Percentiles rank a stretch among this genome's conserved stretches.
These are phyloP conservation scores for Acacia acuminata DNA, from an alignment of 306 rosid genomes.

Conservation along the genomic window DNA sequence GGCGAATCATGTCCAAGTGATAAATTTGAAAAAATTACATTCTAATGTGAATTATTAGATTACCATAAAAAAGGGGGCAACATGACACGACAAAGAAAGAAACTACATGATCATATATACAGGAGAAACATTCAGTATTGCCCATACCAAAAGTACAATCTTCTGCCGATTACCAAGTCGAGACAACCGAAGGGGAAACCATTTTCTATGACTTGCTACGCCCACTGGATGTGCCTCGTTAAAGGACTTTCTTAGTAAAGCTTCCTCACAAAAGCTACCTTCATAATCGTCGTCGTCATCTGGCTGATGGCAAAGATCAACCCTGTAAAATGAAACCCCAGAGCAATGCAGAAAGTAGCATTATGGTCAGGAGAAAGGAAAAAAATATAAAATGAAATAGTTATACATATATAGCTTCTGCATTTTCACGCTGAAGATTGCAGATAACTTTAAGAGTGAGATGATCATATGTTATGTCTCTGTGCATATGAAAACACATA, in stretches of 20 bases:
- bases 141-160: conserved; percentile 74
- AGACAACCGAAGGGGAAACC: conserved; percentile 68
- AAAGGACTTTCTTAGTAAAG: conserved; percentile 66
- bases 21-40: conserved; percentile 24
- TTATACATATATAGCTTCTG: conserved; percentile 14
- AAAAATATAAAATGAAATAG: conserved; percentile 18
- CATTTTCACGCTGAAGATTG: conserved; percentile 10
- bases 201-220: conserved; percentile 62
- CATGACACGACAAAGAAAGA: conserved; percentile 3
- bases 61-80: conserved; percentile 10
- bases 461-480: conserved; percentile 10
- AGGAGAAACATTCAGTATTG: conserved; percentile 25
- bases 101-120: conserved; percentile 19
- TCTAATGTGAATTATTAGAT: conserved; percentile 14
- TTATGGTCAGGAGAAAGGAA: conserved; percentile 31
- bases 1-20: conserved; percentile 40
- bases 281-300: conserved; percentile 85
- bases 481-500: neutral
- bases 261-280: conserved; percentile 63
- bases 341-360: conserved; percentile 32
- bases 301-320: conserved; percentile 98
- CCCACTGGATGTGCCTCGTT: conserved; percentile 38
- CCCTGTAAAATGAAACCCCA: conserved; percentile 54
- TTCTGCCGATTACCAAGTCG: conserved; percentile 81
- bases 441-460: conserved; percentile 17